Evolutionary conservation across 2,329 filamentous ascomycete genomes (phyloP).

Genomic region (Pezicula radicicola): DNA sequence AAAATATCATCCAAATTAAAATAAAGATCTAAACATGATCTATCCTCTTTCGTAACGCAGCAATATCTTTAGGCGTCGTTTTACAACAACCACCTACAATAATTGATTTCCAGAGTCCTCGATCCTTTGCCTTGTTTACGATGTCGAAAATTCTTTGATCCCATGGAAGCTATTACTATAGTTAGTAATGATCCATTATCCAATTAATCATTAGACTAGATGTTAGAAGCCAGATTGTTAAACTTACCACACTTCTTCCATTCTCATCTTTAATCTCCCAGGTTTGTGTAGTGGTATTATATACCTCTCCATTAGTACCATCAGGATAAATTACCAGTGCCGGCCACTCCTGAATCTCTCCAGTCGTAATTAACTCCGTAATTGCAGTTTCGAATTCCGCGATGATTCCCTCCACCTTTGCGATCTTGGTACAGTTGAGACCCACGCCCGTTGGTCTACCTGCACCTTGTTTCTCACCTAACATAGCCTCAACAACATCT

Average conservation of each 20-base stretch:
- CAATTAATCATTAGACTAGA: neutral
- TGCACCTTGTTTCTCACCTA: constrained; percentile 18
- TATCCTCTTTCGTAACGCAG: constrained; percentile 20
- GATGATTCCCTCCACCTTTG: constrained; percentile 55
- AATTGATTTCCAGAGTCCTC: constrained; percentile 28
- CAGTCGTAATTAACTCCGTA: constrained; percentile 30
- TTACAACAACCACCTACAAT: constrained; percentile 45
- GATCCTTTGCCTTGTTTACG: constrained; percentile 23
- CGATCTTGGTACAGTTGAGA: constrained; percentile 67
- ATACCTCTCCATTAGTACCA: constrained; percentile 65
- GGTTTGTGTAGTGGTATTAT: constrained; percentile 58
- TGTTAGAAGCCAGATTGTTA: neutral
- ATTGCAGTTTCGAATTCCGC: constrained; percentile 50
- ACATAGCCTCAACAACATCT: constrained; percentile 37
- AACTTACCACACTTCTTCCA: constrained; percentile 5
- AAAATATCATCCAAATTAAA: too few relatives aligned
- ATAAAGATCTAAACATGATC: constrained; percentile 9
- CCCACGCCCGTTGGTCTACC: constrained; percentile 58
- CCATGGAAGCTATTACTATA: constrained; percentile 27
- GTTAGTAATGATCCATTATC: neutral
- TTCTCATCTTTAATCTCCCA: constrained; percentile 48
- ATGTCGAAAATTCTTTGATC: constrained; percentile 32
- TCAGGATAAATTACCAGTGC: constrained; percentile 65
- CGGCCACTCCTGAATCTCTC: constrained; percentile 39
- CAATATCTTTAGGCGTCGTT: constrained; percentile 31